Evolutionary conservation across 2,329 filamentous ascomycete genomes (phyloP), one percentile per base, ranked within the genome.

Genomic region (Botryotinia calthae): DNA sequence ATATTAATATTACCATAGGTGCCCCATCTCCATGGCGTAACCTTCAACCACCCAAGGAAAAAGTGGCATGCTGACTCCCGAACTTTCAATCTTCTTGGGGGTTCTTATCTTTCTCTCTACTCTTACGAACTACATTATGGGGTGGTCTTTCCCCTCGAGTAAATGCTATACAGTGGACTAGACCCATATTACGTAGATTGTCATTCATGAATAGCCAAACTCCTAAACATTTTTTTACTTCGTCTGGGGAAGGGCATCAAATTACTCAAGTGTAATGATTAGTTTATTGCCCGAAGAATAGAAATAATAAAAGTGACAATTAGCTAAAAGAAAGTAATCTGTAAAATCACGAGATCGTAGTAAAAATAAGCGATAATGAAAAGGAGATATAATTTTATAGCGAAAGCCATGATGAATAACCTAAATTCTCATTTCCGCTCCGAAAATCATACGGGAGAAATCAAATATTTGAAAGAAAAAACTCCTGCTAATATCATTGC

Each of bases 91-190:
- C 10, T n/a, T 6, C 46, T 51, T 4, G 14, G 9, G 12, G 8
- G 12, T 14, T 6, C 0, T 25, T 14, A 2, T 42, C 1, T 14
- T 14, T 42, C 40, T 12, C 14, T 14, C 14, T 14, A 14, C 0
- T 42, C 40, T 12, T 42, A 42, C 40, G 2, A 12, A 14, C 2
- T 14, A 51, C 12, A 10, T 25, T 14, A 1, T 42, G 4, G 10
- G 22, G 7, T 37, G 37, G 8, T 8, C 1, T 51, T 51, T 51
- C 4, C 10, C 1, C 46, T 25, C 4, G 9, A 51, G 12, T 0
- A 2, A 6, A 12, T 14, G 22, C 46, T 25, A n/a, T 51, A 5
- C 12, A 25, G 10, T 14, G 9, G 10, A 25, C 10, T 51, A 12
- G 10, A 4, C 10, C 5, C 10, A 51, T 14, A 51, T 25, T 9